Base-by-base conservation (phyloP, 129 eudicot genomes). In the Calendula officinalis region DNA sequence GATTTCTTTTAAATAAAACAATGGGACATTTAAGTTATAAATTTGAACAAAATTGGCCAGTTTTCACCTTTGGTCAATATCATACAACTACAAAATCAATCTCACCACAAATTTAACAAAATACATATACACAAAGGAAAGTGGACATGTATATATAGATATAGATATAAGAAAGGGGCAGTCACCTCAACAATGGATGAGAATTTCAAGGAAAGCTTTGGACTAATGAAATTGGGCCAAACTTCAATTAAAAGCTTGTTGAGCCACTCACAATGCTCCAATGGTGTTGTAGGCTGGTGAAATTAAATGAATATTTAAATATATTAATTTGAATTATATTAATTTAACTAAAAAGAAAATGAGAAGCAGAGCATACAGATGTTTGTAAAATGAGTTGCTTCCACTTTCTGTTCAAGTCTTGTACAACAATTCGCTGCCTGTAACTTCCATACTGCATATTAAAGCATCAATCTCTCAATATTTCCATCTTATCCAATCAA, bases 181-280 rank as follows among this genome's bases (percentile, higher is more conserved):
- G 52, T 69, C 62, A 94, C 99, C 99, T 94, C 95, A 62, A 94
- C 86, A 64, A 89, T 79, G 56, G 91, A 77, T 36, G 94, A 81
- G 64, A 94, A 86, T 74, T 79, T 83, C 60, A 73, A 64, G 45
- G 97, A 83, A 72, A 94, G 83, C 84, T 80, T 89, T 6, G 90
- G 96, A 78, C 68, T 81, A 27, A 94, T 81, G 75, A 72, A 89
- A 33, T 78, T 78, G 47, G 91, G 89, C 99, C 97, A 94, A 58
- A 94, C 48, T 77, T 94, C 96, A 12, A 78, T 50, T 47, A 94
- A 58, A 71, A 94, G 86, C 88, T 88, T 94, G 88, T 89, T 94
- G 70, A 94, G 90, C 99, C 99, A 94, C 74, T 94, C 95, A 77
- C 95, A 86, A 62, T 94, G 95, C 66, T 94, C 99, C 84, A 88